These are phyloP conservation scores for Pyricularia pennisetigena DNA, from an alignment of 2,329 filamentous ascomycete genomes.

Conservation along the genomic window DNA sequence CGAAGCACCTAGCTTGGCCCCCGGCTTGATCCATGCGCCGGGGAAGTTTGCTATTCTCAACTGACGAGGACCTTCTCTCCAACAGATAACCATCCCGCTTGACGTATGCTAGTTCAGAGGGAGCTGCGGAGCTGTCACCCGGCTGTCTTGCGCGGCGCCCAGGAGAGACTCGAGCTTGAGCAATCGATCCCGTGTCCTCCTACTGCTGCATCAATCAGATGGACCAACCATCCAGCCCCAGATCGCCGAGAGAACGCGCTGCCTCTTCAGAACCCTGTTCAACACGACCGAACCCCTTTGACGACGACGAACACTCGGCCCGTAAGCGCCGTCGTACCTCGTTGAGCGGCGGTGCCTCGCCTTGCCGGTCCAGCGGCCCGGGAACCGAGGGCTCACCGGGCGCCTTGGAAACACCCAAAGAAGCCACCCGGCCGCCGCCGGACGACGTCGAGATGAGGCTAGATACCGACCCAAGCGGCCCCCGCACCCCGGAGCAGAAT, in stretches of 20 bases:
- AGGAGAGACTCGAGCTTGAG: slow-evolving; percentile 36
- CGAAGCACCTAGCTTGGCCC: slow-evolving; percentile 7
- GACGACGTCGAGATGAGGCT: slow-evolving; percentile 29
- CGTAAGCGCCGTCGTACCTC: slow-evolving; percentile 56
- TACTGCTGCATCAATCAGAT: slow-evolving; percentile 35
- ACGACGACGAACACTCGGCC: slow-evolving; percentile 44
- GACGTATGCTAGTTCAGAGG: slow-evolving; percentile 47
- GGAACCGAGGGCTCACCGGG: not conserved
- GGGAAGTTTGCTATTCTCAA: slow-evolving; percentile 8
- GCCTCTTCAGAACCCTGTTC: slow-evolving; percentile 53
- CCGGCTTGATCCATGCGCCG: slow-evolving; percentile 1
- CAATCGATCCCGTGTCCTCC: slow-evolving; percentile 23
- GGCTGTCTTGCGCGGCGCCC: slow-evolving; percentile 44
- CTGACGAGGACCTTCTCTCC: slow-evolving; percentile 16
- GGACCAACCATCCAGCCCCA: slow-evolving; percentile 39
- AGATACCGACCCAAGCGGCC: slow-evolving; percentile 24
- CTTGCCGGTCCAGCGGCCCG: slow-evolving; percentile 31
- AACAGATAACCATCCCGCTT: slow-evolving; percentile 1
- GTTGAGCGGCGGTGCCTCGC: slow-evolving; percentile 34
- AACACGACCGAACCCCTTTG: slow-evolving; percentile 54
- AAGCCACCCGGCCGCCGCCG: slow-evolving; percentile 4
- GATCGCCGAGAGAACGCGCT: slow-evolving; percentile 46
- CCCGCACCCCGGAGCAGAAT: slow-evolving; percentile 30
- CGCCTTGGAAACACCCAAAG: not conserved
- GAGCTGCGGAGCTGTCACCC: slow-evolving; percentile 33